Base-by-base conservation (phyloP, 805 yeast genomes). In the Metschnikowia dekortorum region DNA sequence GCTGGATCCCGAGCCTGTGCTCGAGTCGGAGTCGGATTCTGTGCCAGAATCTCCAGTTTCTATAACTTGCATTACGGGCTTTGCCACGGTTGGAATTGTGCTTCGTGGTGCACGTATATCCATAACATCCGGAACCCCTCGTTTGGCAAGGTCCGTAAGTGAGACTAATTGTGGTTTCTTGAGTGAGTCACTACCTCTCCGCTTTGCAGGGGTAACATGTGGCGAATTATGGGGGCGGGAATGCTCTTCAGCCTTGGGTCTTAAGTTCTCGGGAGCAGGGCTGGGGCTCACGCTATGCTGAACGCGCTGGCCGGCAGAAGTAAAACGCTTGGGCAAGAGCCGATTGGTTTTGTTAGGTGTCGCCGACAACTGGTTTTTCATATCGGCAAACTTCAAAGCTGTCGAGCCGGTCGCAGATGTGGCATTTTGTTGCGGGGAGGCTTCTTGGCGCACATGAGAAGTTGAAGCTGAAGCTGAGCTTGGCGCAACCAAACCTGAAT, bases 61-160 rank as follows among this genome's bases (percentile, higher is more conserved):
- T 16, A 44, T 32, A 14, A 40, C 13, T 33, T 49, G 40, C 11
- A 37, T 53, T 8, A 44, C 13, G 2, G 54, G 53, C 32, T 49
- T 49, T 4, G 36, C 29, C 13, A 37, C 28, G 7, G 38, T 29
- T 11, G 28, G 34, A 11, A 14, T 34, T 6, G 39, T 13, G 9
- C 14, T 8, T 22, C 29, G 31, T 13, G 33, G 32, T 13, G 13
- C 32, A 6, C 8, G 44, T 18, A 29, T 48, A 11, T 57, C 60
- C 40, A 40, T 46, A n/a, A 57, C 60, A 10, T 53, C 55, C 4
- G 60, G 60, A 28, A 57, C 52, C 8, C 60, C 60, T 4, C 56
- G 37, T 31, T 37, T 50, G 13, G 52, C 54, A 22, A 57, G 52
- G 18, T 54, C 57, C 5, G 53, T 49, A 33, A 57, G 54, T 4